A percentile compares a stretch with the other conserved stretches of the same genome.
Evolutionary conservation across 1,284 basidiomycete genomes (phyloP).

Genomic region (Pseudomicrostroma phylloplanum): DNA sequence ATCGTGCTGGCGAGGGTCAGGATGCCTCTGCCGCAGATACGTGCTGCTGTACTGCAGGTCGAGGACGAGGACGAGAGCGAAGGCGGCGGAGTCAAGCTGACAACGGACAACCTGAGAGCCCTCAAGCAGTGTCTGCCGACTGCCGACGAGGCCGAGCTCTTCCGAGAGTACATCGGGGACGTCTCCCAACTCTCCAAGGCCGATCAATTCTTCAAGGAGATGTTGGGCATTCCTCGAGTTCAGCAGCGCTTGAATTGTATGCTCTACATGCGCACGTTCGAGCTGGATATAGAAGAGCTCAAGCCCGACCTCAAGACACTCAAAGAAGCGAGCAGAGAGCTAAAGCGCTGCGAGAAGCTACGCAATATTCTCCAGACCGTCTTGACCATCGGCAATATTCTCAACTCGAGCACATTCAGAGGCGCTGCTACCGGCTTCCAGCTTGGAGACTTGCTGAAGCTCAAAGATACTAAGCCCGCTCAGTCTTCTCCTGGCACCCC

Average conservation of each 20-base stretch:
- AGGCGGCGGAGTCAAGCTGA: constrained; percentile 18
- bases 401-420: constrained; percentile 75
- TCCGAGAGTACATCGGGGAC: constrained; percentile 37
- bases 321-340: constrained; percentile 66
- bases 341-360: constrained; percentile 66
- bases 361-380: constrained; percentile 63
- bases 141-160: constrained; percentile 33
- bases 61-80: constrained; percentile 13
- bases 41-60: constrained; percentile 28
- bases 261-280: constrained; percentile 72
- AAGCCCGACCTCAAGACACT: constrained; percentile 73
- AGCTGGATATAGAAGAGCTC: constrained; percentile 74
- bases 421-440: constrained; percentile 78
- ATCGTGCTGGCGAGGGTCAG: constrained; percentile 40
- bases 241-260: constrained; percentile 69
- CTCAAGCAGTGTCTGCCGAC: constrained; percentile 36
- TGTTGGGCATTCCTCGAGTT: constrained; percentile 71
- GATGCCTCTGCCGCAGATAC: constrained; percentile 32
- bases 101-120: constrained; percentile 32
- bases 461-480: constrained; percentile 75
- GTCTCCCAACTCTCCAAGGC: constrained; percentile 56
- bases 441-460: constrained; percentile 70
- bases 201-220: constrained; percentile 77
- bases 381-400: constrained; percentile 69
- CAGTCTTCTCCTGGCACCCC: constrained; percentile 66